These are phyloP conservation scores for Pseudocercospora musae DNA, from an alignment of 2,329 filamentous ascomycete genomes.

Conservation along the genomic window DNA sequence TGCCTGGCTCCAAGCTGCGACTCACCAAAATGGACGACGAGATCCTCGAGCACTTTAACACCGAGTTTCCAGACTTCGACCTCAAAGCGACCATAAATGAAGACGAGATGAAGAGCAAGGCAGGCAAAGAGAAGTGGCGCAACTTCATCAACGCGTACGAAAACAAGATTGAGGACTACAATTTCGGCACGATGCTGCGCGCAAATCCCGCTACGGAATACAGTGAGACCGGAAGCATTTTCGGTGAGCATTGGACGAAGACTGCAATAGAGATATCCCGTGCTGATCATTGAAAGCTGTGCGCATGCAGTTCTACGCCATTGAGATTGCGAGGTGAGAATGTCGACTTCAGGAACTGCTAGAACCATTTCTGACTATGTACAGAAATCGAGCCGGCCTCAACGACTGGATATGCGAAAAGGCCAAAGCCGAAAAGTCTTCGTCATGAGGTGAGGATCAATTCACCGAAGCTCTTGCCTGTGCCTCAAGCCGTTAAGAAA, in stretches of 20 bases:
- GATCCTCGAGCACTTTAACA: conserved; percentile 83
- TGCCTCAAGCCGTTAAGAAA: not conserved
- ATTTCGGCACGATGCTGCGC: conserved; percentile 93
- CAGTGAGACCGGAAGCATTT: conserved; percentile 83
- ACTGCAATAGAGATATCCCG: not conserved
- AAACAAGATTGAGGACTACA: conserved; percentile 93
- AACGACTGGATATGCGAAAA: conserved; percentile 98
- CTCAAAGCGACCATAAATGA: conserved; percentile 77
- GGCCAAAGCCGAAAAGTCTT: conserved; percentile 52
- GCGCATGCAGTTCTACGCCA: conserved; percentile 80
- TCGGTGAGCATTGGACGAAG: conserved; percentile 60
- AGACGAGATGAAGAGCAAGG: conserved; percentile 96
- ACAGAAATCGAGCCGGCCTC: conserved; percentile 74
- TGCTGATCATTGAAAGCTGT: conserved; percentile 45
- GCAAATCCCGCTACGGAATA: conserved; percentile 78
- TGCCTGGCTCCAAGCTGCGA: conserved; percentile 81
- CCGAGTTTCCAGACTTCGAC: conserved; percentile 91
- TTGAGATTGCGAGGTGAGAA: conserved; percentile 67
- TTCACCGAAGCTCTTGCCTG: not conserved
- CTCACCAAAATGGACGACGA: conserved; percentile 94
- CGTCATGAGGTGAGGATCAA: conserved; percentile 16
- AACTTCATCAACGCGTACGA: conserved; percentile 93
- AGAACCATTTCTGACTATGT: conserved; percentile 9
- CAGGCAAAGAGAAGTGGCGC: conserved; percentile 90
- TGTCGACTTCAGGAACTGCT: not conserved